Conservation (phyloP, 352 stramenopile genomes). For the Hyaloperonospora brassicae region DNA sequence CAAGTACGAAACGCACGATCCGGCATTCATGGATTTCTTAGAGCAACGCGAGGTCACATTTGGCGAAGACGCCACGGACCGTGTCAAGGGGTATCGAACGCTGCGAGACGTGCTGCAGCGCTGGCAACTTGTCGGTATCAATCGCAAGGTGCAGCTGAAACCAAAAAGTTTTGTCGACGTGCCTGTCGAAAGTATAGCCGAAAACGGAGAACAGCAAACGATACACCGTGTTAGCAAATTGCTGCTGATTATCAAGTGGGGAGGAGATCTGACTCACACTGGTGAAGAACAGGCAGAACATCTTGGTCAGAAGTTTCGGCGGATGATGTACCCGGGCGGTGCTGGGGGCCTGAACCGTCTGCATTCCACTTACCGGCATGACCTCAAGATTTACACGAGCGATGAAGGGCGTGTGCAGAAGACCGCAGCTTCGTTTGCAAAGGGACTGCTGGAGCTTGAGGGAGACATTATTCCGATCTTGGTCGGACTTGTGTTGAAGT, state of each 20-base stretch:
- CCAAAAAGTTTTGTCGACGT: conserved; percentile 51
- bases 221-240: conserved; percentile 70
- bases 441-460: conserved; percentile 97
- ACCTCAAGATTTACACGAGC: conserved; percentile 99
- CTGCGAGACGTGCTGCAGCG: conserved; percentile 94
- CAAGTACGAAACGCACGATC: conserved; percentile 53
- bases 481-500: conserved; percentile 88
- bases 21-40: conserved; percentile 56
- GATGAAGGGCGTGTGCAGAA: conserved; percentile 99
- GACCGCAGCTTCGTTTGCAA: conserved; percentile 98
- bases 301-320: conserved; percentile 87
- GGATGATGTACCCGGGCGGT: conserved; percentile 88
- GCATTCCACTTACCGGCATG: conserved; percentile 98
- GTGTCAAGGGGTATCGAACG: conserved; percentile 76
- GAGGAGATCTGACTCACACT: conserved; percentile 96
- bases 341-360: conserved; percentile 94
- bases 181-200: conserved; percentile 14
- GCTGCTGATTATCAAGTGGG: conserved; percentile 99
- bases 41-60: conserved; percentile 49
- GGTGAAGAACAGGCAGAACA: conserved; percentile 93
- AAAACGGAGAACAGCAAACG: conserved; percentile 26
- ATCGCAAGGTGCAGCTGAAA: conserved; percentile 97
- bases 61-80: conserved; percentile 59
- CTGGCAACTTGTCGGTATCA: conserved; percentile 95
- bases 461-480: conserved; percentile 99